Base-by-base conservation (phyloP, 257 asterid species). In the Misopates orontium region DNA sequence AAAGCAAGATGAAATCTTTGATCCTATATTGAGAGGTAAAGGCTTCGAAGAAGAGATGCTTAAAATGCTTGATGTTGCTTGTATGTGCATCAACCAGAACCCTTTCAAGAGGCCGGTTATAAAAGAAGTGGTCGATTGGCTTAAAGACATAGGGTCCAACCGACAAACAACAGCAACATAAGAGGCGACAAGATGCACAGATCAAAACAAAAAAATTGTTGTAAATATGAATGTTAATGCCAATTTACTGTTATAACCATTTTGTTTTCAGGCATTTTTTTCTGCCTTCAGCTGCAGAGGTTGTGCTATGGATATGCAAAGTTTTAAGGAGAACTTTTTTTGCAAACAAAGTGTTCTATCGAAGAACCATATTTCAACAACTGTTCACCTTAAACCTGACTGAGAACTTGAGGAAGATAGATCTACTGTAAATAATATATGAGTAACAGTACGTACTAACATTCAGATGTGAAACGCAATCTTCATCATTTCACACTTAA, bases 21-120 rank as follows among this genome's bases (percentile, higher is more conserved):
- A 93, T 68, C 81, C 95, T 42, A 53, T 86, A 28, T 75, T 90
- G 70, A 80, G 75, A 78, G 90, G 89, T 25, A 81, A 84, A 64
- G 96, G 87, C 42, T 83, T 66, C 39, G 95, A 90, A 69, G 90
- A 83, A 56, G 99, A 93, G 79, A 90, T 90, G 97, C 69, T 82
- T 68, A 36, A 60, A 66, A 84, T 93, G 70, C 95, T 93, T 28
- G 97, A 90, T 54, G 82, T 90, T 22, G 96, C 97, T 12, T 89
- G 95, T 75, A 79, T 80, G 85, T 93, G 99, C 69, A 90, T 86
- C 53, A 80, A 77, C 71, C 95, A 85, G 42, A 90, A 90, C 74
- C 97, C 94, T 17, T 71, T 84, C 74, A 87, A 87, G 85, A 88
- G 98, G 75, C 98, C 98, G 22, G 70, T 81, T 25, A 93, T 93